These are phyloP conservation scores for Phytophthora cryptogea DNA, from an alignment of 352 stramenopile genomes.

Conservation along the genomic window DNA sequence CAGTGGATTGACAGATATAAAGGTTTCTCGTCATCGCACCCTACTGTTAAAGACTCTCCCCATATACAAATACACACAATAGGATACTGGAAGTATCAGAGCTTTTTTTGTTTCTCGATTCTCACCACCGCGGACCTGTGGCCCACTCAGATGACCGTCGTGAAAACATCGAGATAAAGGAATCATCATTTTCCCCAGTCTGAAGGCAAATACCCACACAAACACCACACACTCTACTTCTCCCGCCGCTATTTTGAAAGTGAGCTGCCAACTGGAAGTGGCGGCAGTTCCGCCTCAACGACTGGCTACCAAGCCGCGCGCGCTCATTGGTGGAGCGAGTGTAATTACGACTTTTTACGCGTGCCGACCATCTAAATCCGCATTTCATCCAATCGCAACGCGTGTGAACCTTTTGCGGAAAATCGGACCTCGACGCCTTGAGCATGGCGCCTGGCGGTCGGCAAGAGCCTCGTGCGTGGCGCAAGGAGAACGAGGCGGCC, in stretches of 20 bases:
- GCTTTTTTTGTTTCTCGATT: constrained; percentile 87
- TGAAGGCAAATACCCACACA: constrained; percentile 15
- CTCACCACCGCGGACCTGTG: constrained; percentile 68
- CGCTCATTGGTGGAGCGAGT: no score
- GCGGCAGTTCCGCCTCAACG: neutral
- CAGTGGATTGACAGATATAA: constrained; percentile 83
- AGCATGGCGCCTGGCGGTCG: constrained; percentile 18
- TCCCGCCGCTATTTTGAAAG: constrained; percentile 16
- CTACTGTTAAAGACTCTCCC: constrained; percentile 9
- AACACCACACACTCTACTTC: neutral
- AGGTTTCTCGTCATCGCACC: constrained; percentile 65
- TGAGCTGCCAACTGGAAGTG: neutral
- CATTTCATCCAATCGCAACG: constrained; percentile 24
- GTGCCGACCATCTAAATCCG: constrained; percentile 8
- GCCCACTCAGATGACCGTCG: constrained; percentile 89
- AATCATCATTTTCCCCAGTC: constrained; percentile 83
- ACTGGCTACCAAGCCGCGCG: no score
- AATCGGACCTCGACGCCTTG: neutral
- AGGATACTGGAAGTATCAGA: constrained; percentile 68
- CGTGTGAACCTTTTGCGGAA: constrained; percentile 2
- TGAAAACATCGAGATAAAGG: constrained; percentile 87
- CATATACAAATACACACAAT: constrained; percentile 19
- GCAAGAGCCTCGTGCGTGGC: constrained; percentile 8
- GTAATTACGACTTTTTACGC: constrained; percentile 23
- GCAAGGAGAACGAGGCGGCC: constrained; percentile 33